Base-by-base conservation (phyloP, 2,329 filamentous ascomycete species). In the Ceratocystis eucalypticola region DNA sequence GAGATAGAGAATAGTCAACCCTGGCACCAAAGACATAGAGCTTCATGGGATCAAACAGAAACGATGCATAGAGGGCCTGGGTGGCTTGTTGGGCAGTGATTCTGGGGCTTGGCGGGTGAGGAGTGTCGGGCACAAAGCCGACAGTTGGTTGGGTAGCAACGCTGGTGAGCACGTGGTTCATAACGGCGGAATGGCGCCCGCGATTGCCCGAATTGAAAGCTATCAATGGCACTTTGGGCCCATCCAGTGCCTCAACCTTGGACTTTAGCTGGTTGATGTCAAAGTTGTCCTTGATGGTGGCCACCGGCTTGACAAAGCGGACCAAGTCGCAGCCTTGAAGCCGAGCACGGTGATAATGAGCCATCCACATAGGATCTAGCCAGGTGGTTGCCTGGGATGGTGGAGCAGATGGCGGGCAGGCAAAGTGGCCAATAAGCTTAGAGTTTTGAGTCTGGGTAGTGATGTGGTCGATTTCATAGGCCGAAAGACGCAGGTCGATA, bases 1-100 rank as follows among this genome's bases (percentile, higher is more conserved):
- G 88, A 0, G 88, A 91, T 66, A 91, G 74, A 72, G 86, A 90
- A 75, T 88, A 89, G 62, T 80, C 82, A 8, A 88, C 84, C 66
- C 86, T 86, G 65, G 83, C 85, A n/a, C 88, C 88, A 63, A 91
- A 83, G 44, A 91, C 86, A 70, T 88, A 88, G 65, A 89, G 84
- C 62, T 86, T 84, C 79, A 91, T 84, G 0, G 85, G 80, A 50
- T 90, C 85, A 64, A 85, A 82, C 1, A 87, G 78, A 67, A 87
- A 88, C 0, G 83, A 85, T 3, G 84, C 79, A 71, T 85, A 89
- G 0, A 91, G 78, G 0, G 86, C 84, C 68, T 82, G 76, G 5
- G 86, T 88, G 0, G 86, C 83, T 68, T 88, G 82, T 8, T 79
- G 75, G 0, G 86, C 80, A 0, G 87, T 89, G 12, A 88, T 74